Evolutionary conservation across 1,139 yeast species (phyloP).

Genomic region (Meyerozyma smithsonii): DNA sequence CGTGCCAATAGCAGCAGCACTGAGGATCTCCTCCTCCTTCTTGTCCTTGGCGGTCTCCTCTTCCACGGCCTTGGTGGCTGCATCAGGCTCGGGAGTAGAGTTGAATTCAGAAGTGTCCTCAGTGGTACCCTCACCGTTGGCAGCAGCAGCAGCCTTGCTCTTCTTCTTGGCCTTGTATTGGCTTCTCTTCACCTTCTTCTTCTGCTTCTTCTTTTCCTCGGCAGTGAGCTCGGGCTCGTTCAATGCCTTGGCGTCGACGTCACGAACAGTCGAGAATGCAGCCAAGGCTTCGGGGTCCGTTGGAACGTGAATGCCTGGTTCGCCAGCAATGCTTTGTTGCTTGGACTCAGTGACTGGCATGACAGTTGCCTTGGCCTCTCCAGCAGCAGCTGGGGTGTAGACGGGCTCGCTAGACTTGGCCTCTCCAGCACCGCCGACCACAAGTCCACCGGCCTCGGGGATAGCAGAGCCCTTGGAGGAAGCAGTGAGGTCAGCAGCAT

Average conservation of each 20-base stretch:
- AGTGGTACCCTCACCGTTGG: slow-evolving; percentile 10
- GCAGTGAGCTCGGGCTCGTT: slow-evolving; percentile 32
- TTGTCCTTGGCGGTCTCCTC: slow-evolving; percentile 1
- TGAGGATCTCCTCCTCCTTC: slow-evolving; percentile 8
- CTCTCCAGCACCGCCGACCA: too few species aligned
- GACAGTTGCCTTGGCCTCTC: slow-evolving; percentile 43
- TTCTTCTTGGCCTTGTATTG: slow-evolving; percentile 45
- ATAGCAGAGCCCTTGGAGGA: slow-evolving; percentile 33
- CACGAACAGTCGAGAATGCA: slow-evolving; percentile 33
- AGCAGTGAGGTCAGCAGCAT: slow-evolving; percentile 32
- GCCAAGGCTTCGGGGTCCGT: slow-evolving; percentile 34
- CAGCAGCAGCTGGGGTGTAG: slow-evolving; percentile 3
- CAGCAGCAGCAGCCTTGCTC: slow-evolving; percentile 31
- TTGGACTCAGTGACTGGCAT: slow-evolving; percentile 48
- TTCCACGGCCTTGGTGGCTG: slow-evolving; percentile 5
- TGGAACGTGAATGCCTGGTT: slow-evolving; percentile 51
- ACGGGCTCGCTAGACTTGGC: slow-evolving; percentile 6
- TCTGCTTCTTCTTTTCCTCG: slow-evolving; percentile 42
- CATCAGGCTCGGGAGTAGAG: slow-evolving; percentile 18
- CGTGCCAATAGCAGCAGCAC: slow-evolving; percentile 9
- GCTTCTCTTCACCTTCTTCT: slow-evolving; percentile 45
- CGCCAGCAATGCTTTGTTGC: slow-evolving; percentile 47
- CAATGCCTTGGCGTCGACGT: slow-evolving; percentile 43
- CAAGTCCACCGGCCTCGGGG: slow-evolving; percentile 37
- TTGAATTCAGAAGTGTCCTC: slow-evolving; percentile 9